A percentile compares a stretch with the other conserved stretches of the same genome.
Conservation (phyloP, 2,329 filamentous ascomycete species). For the Aspergillus calidoustus region DNA sequence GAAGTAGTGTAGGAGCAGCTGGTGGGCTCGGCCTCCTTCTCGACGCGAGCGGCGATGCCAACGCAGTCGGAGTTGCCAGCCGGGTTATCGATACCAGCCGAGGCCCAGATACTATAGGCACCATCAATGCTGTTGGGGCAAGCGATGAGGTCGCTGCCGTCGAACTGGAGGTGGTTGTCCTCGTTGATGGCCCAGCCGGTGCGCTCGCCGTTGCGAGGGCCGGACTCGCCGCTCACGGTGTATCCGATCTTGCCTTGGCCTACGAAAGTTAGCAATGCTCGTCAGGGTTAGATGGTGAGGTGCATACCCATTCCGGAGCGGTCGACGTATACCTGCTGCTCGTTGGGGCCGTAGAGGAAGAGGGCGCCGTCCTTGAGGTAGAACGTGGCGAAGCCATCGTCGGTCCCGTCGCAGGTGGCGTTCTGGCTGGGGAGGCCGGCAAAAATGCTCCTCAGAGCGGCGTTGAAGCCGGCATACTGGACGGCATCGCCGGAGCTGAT, state of each 20-base stretch:
- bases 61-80: conserved; percentile 41
- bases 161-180: conserved; percentile 53
- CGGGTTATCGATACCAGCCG: conserved; percentile 33
- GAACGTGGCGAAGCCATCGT: conserved; percentile 56
- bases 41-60: conserved; percentile 36
- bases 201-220: conserved; percentile 51
- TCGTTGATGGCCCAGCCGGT: conserved; percentile 54
- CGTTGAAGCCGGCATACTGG: conserved; percentile 54
- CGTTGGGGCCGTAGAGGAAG: conserved; percentile 53
- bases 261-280: conserved; percentile 29
- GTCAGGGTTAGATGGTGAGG: background rate
- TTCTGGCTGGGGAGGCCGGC: conserved; percentile 52
- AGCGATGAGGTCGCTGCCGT: conserved; percentile 53
- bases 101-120: conserved; percentile 46
- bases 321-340: conserved; percentile 60
- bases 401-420: conserved; percentile 52
- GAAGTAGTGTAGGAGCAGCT: conserved; percentile 34
- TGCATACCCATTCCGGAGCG: conserved; percentile 62
- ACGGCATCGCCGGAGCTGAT: conserved; percentile 56
- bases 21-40: conserved; percentile 27
- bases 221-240: conserved; percentile 50
- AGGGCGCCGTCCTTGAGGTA: conserved; percentile 53
- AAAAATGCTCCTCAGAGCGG: conserved; percentile 50
- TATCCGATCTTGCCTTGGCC: conserved; percentile 61
- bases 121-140: conserved; percentile 56